Base-by-base conservation (phyloP, 2,329 filamentous ascomycete species). In the Calycina herbarum region DNA sequence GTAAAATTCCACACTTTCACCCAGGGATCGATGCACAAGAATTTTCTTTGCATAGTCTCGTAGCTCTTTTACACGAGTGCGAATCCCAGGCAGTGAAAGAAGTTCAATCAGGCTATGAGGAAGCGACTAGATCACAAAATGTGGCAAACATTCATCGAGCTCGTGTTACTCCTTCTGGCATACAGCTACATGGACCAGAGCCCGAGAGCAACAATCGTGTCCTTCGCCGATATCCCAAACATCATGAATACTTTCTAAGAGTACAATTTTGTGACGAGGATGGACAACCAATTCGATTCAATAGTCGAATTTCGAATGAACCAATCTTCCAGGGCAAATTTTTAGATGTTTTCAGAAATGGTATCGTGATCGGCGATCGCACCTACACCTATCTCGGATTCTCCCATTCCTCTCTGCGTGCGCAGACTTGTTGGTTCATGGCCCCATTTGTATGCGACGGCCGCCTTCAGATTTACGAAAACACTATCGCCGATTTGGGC, bases 181-280 rank as follows among this genome's bases (percentile, higher is more conserved):
- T 86, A 24, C 80, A 79, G 24, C 79, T 90, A 0, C 78, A 81
- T 7, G 88, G 88, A 0, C 89, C 89, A 0, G 87, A 89, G 60
- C 78, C 84, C 0, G 90, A 92, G 73, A 85, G 84, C 6, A 88
- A 86, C 66, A 93, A 93, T 72, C 82, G 89, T 4, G 85, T 94
- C 2, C 78, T 94, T 17, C 85, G 91, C n/a, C 85, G 86, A 68
- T 92, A 88, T 68, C 76, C 82, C 0, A 72, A 83, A 0, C 80
- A 87, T 64, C 82, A 82, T 1, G 85, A 90, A 57, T 82, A 83
- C 70, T 93, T 93, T 70, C 73, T 92, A 0, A 84, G 92, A 0
- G 89, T 94, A 0, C 83, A 86, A 6, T 93, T 95, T 71, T 82
- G 82, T 35, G 92, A 95, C 58, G 92, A 96, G 73, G 85, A 91